These are phyloP conservation scores for Amphicarpaea edgeworthii DNA, from an alignment of 306 rosid genomes.

Conservation along the genomic window DNA sequence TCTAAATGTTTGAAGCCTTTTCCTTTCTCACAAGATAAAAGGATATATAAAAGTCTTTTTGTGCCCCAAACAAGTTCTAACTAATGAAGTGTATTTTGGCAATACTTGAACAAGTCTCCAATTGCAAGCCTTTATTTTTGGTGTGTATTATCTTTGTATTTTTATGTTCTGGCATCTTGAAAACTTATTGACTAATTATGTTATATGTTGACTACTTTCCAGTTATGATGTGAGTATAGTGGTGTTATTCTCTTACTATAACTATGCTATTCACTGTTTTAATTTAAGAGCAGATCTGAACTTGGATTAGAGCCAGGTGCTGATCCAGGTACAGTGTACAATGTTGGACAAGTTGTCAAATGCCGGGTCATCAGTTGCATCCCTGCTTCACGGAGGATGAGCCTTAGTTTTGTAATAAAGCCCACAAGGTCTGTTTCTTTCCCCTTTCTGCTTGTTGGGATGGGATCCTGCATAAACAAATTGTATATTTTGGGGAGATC, in stretches of 20 bases:
- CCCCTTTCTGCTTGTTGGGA: slow-evolving; percentile 14
- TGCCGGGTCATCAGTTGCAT: slow-evolving; percentile 72
- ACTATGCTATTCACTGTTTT: slow-evolving; percentile 41
- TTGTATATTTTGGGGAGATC: no score
- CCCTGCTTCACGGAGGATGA: slow-evolving; percentile 82
- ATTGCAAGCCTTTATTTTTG: neutral
- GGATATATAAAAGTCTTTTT: slow-evolving; percentile 2
- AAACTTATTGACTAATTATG: slow-evolving; percentile 28
- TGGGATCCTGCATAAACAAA: no score
- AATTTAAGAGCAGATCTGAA: slow-evolving; percentile 74
- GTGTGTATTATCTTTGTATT: neutral
- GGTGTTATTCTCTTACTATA: slow-evolving; percentile 5
- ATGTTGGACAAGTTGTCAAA: slow-evolving; percentile 93
- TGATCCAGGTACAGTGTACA: slow-evolving; percentile 73
- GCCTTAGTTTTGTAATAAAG: slow-evolving; percentile 83
- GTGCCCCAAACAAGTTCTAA: neutral
- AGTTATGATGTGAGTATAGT: slow-evolving; percentile 1
- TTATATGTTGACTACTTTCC: slow-evolving; percentile 30
- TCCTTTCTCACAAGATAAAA: neutral
- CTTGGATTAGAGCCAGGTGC: slow-evolving; percentile 87
- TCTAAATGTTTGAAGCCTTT: neutral
- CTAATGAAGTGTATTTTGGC: neutral
- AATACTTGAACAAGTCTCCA: slow-evolving; percentile 7
- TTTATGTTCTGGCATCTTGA: slow-evolving; percentile 18
- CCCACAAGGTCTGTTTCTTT: slow-evolving; percentile 72